A percentile compares a stretch with the other conserved stretches of the same genome.
Evolutionary conservation across 2,329 filamentous ascomycete genomes (phyloP).

Genomic region (Verticillium dahliae): DNA sequence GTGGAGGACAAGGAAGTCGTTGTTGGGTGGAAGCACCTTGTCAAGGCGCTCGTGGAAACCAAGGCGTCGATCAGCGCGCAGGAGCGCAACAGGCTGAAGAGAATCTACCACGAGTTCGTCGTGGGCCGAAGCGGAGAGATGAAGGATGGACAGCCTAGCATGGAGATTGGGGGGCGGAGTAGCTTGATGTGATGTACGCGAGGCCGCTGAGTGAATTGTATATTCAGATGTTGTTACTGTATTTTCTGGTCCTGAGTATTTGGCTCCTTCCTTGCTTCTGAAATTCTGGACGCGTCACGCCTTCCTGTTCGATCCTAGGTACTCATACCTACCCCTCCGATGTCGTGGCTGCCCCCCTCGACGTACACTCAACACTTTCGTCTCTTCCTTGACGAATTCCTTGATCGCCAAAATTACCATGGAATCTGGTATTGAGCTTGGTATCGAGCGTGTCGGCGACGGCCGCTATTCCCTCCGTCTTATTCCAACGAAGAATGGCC

Average conservation of each 20-base stretch:
- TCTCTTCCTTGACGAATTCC: no score
- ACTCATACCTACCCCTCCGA: no score
- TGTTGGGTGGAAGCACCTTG: conserved; percentile 78
- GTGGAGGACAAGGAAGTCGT: conserved; percentile 60
- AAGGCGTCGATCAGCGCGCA: conserved; percentile 75
- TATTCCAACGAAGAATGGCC: not conserved
- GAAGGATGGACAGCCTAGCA: conserved; percentile 85
- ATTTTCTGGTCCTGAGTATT: not conserved
- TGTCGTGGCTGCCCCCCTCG: no score
- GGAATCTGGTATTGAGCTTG: not conserved
- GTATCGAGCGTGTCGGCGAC: not conserved
- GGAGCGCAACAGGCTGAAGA: conserved; percentile 66
- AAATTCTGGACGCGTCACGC: no score
- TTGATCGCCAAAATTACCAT: not conserved
- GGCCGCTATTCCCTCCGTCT: not conserved
- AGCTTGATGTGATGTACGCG: conserved; percentile 72
- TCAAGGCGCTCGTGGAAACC: conserved; percentile 69
- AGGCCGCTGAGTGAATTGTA: not conserved
- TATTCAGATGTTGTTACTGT: not conserved
- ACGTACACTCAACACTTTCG: no score
- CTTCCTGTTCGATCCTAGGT: no score
- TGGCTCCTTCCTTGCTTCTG: not conserved
- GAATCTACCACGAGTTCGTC: conserved; percentile 90
- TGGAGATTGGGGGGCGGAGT: conserved; percentile 84
- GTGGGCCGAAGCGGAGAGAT: conserved; percentile 90